Evolutionary conservation across 2,329 filamentous ascomycete species (phyloP).

Genomic region (Chaetomium strumarium): DNA sequence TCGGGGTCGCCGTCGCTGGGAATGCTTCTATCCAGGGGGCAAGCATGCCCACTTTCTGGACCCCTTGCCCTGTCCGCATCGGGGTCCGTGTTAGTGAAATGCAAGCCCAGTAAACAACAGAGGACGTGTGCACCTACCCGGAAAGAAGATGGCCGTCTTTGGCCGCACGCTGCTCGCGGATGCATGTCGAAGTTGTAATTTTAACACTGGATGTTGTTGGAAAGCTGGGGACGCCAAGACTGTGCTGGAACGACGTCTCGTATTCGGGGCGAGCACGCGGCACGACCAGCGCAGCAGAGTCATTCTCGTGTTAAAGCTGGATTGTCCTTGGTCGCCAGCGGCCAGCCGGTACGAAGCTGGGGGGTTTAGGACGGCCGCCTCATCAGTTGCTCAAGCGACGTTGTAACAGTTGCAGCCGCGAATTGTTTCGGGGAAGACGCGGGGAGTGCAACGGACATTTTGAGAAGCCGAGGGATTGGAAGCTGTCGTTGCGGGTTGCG

Average conservation of each 20-base stretch:
- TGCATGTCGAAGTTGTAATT: conserved; percentile 17
- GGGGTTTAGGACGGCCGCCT: conserved; percentile 16
- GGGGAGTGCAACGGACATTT: not conserved
- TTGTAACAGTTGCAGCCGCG: not conserved
- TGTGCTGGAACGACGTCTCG: conserved; percentile 8
- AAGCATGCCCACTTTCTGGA: conserved; percentile 84
- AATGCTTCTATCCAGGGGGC: conserved; percentile 82
- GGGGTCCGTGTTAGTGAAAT: not conserved
- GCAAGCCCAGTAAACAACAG: not conserved
- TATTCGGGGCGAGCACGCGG: conserved; percentile 14
- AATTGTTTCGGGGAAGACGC: not conserved
- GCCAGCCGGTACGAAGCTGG: conserved; percentile 18
- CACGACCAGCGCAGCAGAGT: conserved; percentile 15
- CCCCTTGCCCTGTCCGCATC: conserved; percentile 64
- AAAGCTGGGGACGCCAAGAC: conserved; percentile 1
- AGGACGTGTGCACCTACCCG: conserved; percentile 35
- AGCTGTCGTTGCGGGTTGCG: not conserved
- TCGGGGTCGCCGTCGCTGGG: conserved; percentile 65
- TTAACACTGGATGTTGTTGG: conserved; percentile 2
- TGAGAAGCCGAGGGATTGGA: not conserved
- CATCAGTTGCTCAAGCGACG: conserved; percentile 12
- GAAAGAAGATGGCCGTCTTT: conserved; percentile 56
- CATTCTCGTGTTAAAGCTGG: conserved; percentile 11
- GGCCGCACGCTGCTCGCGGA: conserved; percentile 24
- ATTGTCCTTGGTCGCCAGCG: conserved; percentile 14